These are phyloP conservation scores for Yamadazyma epiphylla DNA, from an alignment of 1,139 yeast species.

Conservation along the genomic window DNA sequence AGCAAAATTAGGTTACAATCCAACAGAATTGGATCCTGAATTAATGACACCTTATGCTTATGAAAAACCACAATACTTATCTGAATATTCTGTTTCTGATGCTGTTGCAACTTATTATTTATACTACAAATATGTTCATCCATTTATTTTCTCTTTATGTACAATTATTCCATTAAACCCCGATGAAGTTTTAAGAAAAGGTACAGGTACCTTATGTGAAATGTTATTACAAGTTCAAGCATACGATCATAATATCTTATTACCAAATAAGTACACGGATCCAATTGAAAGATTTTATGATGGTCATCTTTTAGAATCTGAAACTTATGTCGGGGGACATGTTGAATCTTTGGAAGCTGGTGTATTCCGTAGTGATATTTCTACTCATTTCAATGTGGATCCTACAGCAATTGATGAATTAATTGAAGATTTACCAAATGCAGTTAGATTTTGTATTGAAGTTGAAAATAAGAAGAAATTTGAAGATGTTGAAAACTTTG, in stretches of 20 bases:
- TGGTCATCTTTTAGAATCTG: conserved; percentile 91
- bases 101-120: conserved; percentile 98
- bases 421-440: conserved; percentile 64
- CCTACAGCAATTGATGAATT: conserved; percentile 81
- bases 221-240: conserved; percentile 98
- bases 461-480: conserved; percentile 73
- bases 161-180: conserved; percentile 95
- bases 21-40: conserved; percentile 96
- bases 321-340: conserved; percentile 98
- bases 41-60: conserved; percentile 96
- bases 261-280: conserved; percentile 92
- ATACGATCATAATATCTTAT: conserved; percentile 64
- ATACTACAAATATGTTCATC: conserved; percentile 95
- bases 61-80: conserved; percentile 85
- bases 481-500: conserved; percentile 76
- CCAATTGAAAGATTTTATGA: conserved; percentile 91
- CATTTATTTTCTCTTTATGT: conserved; percentile 92
- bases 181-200: conserved; percentile 92
- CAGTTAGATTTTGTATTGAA: conserved; percentile 78
- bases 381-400: conserved; percentile 72
- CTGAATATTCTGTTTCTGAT: conserved; percentile 98
- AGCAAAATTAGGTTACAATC: conserved; percentile 92
- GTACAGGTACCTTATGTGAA: conserved; percentile 98
- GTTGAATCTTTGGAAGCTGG: conserved; percentile 98
- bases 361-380: conserved; percentile 87